phyloP scores from a whole-genome alignment of 1,284 basidiomycete genomes.

The Boletellus deceptivus region DNA sequence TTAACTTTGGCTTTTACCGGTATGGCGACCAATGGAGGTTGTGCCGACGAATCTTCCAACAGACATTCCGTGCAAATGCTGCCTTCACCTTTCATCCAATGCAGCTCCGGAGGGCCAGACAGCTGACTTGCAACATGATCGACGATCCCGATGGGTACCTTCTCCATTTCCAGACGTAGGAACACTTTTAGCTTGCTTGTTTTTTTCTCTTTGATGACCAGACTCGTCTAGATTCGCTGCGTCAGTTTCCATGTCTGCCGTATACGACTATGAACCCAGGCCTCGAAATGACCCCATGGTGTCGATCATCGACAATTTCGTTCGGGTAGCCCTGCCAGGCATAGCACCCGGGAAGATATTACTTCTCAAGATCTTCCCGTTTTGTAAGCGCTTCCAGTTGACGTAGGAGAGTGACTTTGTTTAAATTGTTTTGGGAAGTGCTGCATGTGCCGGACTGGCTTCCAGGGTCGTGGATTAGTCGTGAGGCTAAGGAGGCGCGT shows the following conservation, averaged over 20 bases:
- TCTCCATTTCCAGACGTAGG: slow-evolving; percentile 4
- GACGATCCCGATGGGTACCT: slow-evolving; percentile 7
- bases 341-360: not conserved
- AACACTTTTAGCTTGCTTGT: not conserved
- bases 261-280: slow-evolving; percentile 17
- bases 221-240: slow-evolving; percentile 6
- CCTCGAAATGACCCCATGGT: slow-evolving; percentile 13
- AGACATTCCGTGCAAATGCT: not conserved
- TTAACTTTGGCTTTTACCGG: not conserved
- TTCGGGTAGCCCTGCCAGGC: not conserved
- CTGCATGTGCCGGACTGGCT: slow-evolving; percentile 18
- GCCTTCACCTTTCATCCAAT: not conserved
- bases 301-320: slow-evolving; percentile 3
- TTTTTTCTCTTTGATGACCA: not conserved
- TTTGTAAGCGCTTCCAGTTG: slow-evolving; percentile 10
- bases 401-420: too few species aligned
- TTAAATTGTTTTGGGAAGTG: slow-evolving; percentile 5
- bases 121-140: not conserved
- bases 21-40: slow-evolving; percentile 4
- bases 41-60: not conserved
- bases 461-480: slow-evolving; percentile 12
- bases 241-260: slow-evolving; percentile 11
- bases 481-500: not conserved
- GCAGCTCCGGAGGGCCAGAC: not conserved
- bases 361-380: slow-evolving; percentile 16